These are phyloP conservation scores for Xylaria palmicola DNA, from an alignment of 495 filamentous ascomycete genomes.

Conservation along the genomic window DNA sequence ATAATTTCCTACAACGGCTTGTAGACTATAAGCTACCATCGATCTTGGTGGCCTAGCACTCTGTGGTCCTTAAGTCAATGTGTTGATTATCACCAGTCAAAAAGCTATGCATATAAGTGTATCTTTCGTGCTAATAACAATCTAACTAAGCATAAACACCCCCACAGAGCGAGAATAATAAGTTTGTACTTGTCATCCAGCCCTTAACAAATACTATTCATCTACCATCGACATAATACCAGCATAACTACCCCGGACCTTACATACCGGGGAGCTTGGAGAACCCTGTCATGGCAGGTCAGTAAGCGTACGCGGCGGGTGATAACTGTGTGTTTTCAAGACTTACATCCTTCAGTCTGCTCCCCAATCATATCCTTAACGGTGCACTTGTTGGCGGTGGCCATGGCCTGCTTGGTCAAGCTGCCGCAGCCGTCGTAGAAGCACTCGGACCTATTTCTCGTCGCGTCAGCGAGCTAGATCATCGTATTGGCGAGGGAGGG, in stretches of 20 bases:
- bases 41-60: too few relatives aligned
- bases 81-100: too few relatives aligned
- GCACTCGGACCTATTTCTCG: too few relatives aligned
- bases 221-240: neutral
- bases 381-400: conserved; percentile 43
- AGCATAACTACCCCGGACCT: neutral
- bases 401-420: conserved; percentile 43
- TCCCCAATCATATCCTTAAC: conserved; percentile 42
- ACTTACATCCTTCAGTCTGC: conserved; percentile 36
- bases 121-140: neutral
- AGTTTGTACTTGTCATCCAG: neutral
- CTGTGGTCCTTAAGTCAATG: too few relatives aligned
- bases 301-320: neutral
- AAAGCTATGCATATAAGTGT: neutral
- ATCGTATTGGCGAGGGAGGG: too few relatives aligned
- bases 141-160: neutral
- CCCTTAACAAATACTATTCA: neutral
- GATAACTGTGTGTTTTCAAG: neutral
- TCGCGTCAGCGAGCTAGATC: too few relatives aligned
- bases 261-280: conserved; percentile 8
- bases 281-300: neutral
- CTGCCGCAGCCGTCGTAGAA: conserved; percentile 47
- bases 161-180: neutral
- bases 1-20: too few relatives aligned
- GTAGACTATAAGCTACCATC: too few relatives aligned